Percentiles rank a stretch among this genome's conserved stretches.
Conservation (phyloP, 2,329 filamentous ascomycete genomes). For the Hypoxylon sp. region DNA sequence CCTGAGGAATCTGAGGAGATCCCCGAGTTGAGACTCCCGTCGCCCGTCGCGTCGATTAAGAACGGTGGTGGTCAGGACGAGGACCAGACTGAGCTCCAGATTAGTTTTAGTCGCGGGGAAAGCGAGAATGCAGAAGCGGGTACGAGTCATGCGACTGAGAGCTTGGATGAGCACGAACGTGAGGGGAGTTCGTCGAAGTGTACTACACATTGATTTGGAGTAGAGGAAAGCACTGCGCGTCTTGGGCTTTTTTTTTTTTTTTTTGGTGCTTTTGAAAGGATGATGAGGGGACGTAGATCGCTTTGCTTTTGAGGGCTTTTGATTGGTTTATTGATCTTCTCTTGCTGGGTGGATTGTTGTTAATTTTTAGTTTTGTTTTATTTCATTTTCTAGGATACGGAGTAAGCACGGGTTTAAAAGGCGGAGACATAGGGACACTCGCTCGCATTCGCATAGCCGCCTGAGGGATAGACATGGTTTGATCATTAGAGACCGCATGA, state of each 20-base stretch:
- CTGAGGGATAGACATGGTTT: not conserved
- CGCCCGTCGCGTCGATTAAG: constrained; percentile 8
- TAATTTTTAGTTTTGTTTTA: not conserved
- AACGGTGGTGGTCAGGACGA: not conserved
- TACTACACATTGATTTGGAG: too few relatives aligned
- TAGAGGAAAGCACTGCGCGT: too few relatives aligned
- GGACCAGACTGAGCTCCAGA: not conserved
- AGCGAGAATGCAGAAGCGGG: not conserved
- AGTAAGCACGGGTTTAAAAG: not conserved
- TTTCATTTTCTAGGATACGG: not conserved
- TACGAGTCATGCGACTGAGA: too few relatives aligned
- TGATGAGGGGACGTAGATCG: too few relatives aligned
- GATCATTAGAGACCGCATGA: not conserved
- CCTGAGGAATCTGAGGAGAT: constrained; percentile 13
- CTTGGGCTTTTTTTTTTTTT: too few relatives aligned
- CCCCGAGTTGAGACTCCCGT: constrained; percentile 19
- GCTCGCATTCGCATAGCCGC: not conserved
- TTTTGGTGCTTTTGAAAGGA: too few relatives aligned
- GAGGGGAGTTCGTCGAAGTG: too few relatives aligned
- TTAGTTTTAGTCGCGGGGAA: not conserved
- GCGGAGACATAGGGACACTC: not conserved
- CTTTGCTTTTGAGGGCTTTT: not conserved
- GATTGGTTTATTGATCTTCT: not conserved
- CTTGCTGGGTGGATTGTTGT: too few relatives aligned
- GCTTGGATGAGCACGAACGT: too few relatives aligned